Evolutionary conservation across 2,329 filamentous ascomycete genomes (phyloP).

Genomic region (Clarireedia hainanense): DNA sequence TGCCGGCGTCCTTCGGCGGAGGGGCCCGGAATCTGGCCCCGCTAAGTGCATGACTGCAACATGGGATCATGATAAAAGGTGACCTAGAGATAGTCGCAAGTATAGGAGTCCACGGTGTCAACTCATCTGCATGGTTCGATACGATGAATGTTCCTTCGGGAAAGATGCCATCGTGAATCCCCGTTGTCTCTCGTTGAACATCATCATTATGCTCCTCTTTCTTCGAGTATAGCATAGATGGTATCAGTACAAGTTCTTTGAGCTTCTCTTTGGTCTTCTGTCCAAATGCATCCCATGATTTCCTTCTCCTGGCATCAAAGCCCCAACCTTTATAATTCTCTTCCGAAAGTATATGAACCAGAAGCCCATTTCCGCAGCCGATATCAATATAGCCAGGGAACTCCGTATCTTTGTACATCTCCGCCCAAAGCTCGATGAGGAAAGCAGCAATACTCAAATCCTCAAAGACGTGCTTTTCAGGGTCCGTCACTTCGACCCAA

Average conservation of each 20-base stretch:
- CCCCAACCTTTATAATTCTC: conserved; percentile 86
- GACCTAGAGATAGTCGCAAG: conserved; percentile 68
- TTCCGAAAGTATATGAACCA: conserved; percentile 71
- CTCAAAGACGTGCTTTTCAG: conserved; percentile 89
- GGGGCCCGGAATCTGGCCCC: conserved; percentile 67
- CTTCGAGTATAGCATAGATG: conserved; percentile 29
- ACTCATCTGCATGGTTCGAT: conserved; percentile 93
- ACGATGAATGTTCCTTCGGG: conserved; percentile 76
- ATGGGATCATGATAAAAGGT: conserved; percentile 89
- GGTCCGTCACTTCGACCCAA: conserved; percentile 85
- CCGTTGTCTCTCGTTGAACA: conserved; percentile 19
- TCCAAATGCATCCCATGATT: conserved; percentile 74
- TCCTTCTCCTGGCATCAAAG: conserved; percentile 80
- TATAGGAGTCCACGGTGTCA: conserved; percentile 92
- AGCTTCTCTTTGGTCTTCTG: conserved; percentile 39
- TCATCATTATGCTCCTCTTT: conserved; percentile 6
- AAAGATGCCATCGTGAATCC: conserved; percentile 58
- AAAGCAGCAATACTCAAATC: conserved; percentile 88
- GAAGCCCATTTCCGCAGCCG: conserved; percentile 87
- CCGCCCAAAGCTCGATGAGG: conserved; percentile 80
- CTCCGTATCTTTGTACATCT: conserved; percentile 56
- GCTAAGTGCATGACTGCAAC: conserved; percentile 82
- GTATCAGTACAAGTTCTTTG: conserved; percentile 53
- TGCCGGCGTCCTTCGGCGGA: conserved; percentile 32
- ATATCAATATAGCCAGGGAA: conserved; percentile 95